Percentiles rank a stretch among this genome's conserved stretches.
These are phyloP conservation scores for Phytophthora uliginosa DNA, from an alignment of 352 stramenopile species.

Conservation along the genomic window DNA sequence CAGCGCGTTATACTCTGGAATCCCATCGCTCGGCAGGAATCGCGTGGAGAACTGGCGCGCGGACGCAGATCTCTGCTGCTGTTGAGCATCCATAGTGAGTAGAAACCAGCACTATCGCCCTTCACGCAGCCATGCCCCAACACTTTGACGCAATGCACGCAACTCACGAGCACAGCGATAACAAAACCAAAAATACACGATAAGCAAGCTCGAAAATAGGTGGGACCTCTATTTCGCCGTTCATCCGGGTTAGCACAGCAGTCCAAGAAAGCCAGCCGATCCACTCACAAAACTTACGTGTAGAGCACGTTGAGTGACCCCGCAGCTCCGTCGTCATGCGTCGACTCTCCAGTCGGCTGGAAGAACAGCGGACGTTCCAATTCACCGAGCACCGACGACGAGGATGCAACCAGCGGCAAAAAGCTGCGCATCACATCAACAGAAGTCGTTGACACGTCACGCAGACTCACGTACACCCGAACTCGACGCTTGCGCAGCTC, in stretches of 20 bases:
- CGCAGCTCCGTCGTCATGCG: neutral
- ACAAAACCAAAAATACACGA: constrained; percentile 22
- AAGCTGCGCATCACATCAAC: constrained; percentile 63
- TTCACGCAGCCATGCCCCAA: constrained; percentile 24
- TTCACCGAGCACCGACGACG: constrained; percentile 34
- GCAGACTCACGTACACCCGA: constrained; percentile 66
- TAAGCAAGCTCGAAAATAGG: constrained; percentile 26
- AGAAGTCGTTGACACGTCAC: constrained; percentile 47
- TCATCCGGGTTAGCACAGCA: neutral
- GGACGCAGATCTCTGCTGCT: constrained; percentile 13
- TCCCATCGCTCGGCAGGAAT: constrained; percentile 72
- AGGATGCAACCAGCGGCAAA: constrained; percentile 40
- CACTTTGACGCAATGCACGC: constrained; percentile 1
- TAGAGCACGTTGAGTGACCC: constrained; percentile 58
- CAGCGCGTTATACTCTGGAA: constrained; percentile 80
- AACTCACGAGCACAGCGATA: neutral
- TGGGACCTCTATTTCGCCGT: constrained; percentile 38
- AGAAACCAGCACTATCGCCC: neutral
- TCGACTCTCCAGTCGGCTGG: constrained; percentile 20
- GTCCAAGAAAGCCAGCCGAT: neutral
- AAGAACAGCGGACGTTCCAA: constrained; percentile 55
- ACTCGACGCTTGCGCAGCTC: constrained; percentile 64
- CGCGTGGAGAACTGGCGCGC: constrained; percentile 62
- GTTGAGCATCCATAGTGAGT: constrained; percentile 28
- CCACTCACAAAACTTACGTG: constrained; percentile 48